phyloP scores from a whole-genome alignment of 352 stramenopile species.

The Thraustochytrium aureum region DNA sequence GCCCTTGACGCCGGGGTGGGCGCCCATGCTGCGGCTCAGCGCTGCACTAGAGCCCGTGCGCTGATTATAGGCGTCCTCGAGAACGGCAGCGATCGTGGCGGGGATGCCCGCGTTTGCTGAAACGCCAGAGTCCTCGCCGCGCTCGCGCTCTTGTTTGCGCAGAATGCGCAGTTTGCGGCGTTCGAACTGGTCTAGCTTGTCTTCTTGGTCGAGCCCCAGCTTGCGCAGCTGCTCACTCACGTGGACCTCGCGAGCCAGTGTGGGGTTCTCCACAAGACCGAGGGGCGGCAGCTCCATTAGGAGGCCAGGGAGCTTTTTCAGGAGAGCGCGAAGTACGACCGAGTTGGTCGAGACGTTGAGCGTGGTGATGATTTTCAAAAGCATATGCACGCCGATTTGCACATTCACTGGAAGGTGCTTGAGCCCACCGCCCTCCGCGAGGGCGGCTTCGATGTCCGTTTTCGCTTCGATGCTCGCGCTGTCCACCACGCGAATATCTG shows the following conservation, averaged over 20 bases:
- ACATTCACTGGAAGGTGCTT: slow-evolving; percentile 46
- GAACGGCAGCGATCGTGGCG: not conserved
- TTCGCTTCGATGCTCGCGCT: not conserved
- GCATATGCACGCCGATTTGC: slow-evolving; percentile 27
- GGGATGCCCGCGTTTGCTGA: slow-evolving; percentile 24
- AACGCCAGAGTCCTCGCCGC: not conserved
- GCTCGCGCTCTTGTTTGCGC: slow-evolving; percentile 2
- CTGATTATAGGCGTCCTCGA: slow-evolving; percentile 28
- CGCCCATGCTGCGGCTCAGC: not conserved
- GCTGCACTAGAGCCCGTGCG: not conserved
- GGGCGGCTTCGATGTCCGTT: not conserved
- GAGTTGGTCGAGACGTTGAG: slow-evolving; percentile 21
- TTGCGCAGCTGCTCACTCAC: slow-evolving; percentile 25
- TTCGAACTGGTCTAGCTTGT: slow-evolving; percentile 17
- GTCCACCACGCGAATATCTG: no score
- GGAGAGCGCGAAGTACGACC: not conserved
- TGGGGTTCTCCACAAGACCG: slow-evolving; percentile 5
- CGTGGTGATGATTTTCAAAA: slow-evolving; percentile 33
- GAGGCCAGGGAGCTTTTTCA: slow-evolving; percentile 1
- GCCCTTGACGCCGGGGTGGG: not conserved
- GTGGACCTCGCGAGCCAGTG: slow-evolving; percentile 39
- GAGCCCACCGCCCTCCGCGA: not conserved
- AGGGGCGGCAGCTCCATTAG: slow-evolving; percentile 26
- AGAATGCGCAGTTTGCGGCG: slow-evolving; percentile 28
- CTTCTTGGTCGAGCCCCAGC: not conserved